Evolutionary conservation across 140 eudicot species (phyloP).

Genomic region (Erigeron philadelphicus): DNA sequence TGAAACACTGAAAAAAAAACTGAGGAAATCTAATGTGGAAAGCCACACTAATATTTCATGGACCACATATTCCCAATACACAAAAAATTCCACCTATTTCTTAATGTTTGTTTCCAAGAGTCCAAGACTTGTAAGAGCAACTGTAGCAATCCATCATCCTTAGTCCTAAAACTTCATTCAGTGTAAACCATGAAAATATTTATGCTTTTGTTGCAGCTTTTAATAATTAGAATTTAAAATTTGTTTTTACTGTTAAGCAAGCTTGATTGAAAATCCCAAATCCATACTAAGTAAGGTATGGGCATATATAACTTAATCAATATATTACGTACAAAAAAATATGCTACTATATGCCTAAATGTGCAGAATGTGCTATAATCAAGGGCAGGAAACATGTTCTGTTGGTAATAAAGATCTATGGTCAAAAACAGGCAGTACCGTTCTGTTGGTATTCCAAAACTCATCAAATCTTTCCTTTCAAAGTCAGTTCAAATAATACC

Average conservation of each 20-base stretch:
- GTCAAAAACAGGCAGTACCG: neutral
- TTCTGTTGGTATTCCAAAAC: neutral
- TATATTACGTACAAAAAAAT: neutral
- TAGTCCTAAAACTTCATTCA: neutral
- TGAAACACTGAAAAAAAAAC: conserved; percentile 12
- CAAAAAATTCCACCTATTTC: neutral
- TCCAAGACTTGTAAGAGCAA: neutral
- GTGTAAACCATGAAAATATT: neutral
- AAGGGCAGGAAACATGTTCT: neutral
- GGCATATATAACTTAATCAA: neutral
- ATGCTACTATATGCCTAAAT: neutral
- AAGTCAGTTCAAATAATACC: neutral
- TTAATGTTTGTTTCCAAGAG: conserved; percentile 2
- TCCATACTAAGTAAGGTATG: neutral
- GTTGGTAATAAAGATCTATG: neutral
- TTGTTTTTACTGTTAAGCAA: neutral
- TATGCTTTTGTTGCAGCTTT: neutral
- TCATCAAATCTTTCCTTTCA: neutral
- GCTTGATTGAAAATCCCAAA: neutral
- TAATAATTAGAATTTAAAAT: neutral
- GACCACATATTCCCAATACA: conserved; percentile 11
- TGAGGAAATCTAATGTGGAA: conserved; percentile 28
- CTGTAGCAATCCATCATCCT: neutral
- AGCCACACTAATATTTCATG: conserved; percentile 11
- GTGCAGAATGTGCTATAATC: neutral